phyloP scores from a whole-genome alignment of 2,329 filamentous ascomycete species.

The Dactylellina sp. region DNA sequence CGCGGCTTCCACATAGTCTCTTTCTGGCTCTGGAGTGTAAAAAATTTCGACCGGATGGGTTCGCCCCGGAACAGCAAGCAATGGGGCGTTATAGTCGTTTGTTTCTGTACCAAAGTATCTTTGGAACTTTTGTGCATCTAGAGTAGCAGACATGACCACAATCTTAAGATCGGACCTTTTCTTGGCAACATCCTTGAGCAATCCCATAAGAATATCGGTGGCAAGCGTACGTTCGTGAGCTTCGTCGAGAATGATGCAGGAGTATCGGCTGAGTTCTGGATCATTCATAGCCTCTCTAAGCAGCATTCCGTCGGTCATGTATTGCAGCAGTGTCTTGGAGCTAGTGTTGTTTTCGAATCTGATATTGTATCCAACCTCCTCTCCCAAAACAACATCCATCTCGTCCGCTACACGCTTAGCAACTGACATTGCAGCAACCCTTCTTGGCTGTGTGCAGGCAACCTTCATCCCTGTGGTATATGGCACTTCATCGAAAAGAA shows the following conservation, averaged over 20 bases:
- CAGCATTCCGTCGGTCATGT: conserved; percentile 99
- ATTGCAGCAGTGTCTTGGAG: conserved; percentile 91
- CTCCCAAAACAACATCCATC: conserved; percentile 90
- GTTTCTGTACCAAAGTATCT: conserved; percentile 80
- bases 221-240: conserved; percentile 97
- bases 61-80: conserved; percentile 92
- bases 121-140: conserved; percentile 98
- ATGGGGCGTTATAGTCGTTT: conserved; percentile 74
- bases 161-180: conserved; percentile 92
- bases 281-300: conserved; percentile 97
- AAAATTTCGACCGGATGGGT: conserved; percentile 98
- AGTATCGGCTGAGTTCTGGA: conserved; percentile 89
- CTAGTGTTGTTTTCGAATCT: conserved; percentile 97
- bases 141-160: conserved; percentile 97
- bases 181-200: conserved; percentile 87
- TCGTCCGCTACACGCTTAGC: conserved; percentile 97
- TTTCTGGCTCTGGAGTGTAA: conserved; percentile 95
- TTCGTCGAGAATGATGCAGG: conserved; percentile 97
- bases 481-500: conserved; percentile 94
- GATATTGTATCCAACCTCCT: conserved; percentile 98
- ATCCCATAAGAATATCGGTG: conserved; percentile 96
- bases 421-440: conserved; percentile 98
- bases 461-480: conserved; percentile 82
- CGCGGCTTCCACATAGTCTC: conserved; percentile 95
- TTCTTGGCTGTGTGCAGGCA: conserved; percentile 95